Evolutionary conservation across 2,329 filamentous ascomycete species (phyloP).

Genomic region (Ambrosiella beaveri): DNA sequence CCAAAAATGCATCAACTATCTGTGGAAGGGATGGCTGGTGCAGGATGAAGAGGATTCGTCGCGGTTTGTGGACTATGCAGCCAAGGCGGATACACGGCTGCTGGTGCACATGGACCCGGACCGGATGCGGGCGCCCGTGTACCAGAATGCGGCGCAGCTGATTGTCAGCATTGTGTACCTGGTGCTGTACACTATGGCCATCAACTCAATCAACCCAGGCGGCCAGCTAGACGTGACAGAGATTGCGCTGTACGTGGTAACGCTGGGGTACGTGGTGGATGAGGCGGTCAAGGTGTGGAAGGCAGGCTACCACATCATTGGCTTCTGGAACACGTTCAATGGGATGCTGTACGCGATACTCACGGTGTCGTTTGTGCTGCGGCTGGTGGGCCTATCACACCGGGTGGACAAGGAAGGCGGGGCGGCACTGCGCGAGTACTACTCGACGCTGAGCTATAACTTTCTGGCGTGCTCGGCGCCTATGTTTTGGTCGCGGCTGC

Average conservation of each 20-base stretch:
- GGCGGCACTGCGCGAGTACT: conserved; percentile 31
- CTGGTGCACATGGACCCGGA: conserved; percentile 79
- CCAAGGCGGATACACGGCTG: conserved; percentile 63
- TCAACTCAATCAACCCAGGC: conserved; percentile 79
- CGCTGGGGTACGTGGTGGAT: conserved; percentile 75
- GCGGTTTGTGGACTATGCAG: conserved; percentile 75
- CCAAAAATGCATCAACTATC: conserved; percentile 81
- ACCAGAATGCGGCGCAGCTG: conserved; percentile 83
- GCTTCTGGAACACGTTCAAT: conserved; percentile 98
- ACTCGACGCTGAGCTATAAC: conserved; percentile 78
- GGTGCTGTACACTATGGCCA: conserved; percentile 69
- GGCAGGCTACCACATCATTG: conserved; percentile 74
- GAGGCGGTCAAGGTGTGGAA: conserved; percentile 85
- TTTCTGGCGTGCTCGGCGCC: conserved; percentile 84
- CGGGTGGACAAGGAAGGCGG: conserved; percentile 21
- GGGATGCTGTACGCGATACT: conserved; percentile 63
- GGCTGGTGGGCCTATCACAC: conserved; percentile 61
- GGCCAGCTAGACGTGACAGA: conserved; percentile 78
- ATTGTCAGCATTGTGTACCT: conserved; percentile 71
- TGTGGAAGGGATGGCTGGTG: conserved; percentile 94
- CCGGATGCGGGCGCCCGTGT: conserved; percentile 78
- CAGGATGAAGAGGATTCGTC: conserved; percentile 83
- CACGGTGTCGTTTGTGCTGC: conserved; percentile 58
- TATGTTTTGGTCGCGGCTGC: conserved; percentile 88
- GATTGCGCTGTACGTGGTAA: conserved; percentile 75